Percentiles rank a stretch among this genome's conserved stretches.
Conservation (phyloP, 1,284 basidiomycete species). For the Ustilago xerochloae region DNA sequence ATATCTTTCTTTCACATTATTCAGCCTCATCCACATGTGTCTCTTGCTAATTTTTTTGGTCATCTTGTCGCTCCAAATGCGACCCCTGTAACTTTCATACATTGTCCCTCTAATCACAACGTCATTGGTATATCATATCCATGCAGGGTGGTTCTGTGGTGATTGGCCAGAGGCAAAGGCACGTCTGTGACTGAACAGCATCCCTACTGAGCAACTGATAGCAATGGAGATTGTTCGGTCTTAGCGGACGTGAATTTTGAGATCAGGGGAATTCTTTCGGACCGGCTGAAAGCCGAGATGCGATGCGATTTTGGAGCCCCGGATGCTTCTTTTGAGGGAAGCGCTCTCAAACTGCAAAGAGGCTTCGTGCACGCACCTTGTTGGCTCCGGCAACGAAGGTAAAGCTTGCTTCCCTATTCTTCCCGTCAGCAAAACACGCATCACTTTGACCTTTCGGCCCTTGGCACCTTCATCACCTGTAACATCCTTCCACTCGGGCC, state of each 20-base stretch:
- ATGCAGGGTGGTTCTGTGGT: not conserved
- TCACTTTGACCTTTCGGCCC: too few relatives aligned
- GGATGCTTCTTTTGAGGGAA: not conserved
- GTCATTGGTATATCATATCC: not conserved
- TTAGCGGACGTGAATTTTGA: conserved; percentile 22
- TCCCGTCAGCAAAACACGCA: too few relatives aligned
- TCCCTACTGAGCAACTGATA: not conserved
- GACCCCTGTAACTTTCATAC: conserved; percentile 18
- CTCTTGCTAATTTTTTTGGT: conserved; percentile 40
- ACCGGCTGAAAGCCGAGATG: conserved; percentile 16
- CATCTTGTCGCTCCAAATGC: not conserved
- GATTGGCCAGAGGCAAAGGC: too few relatives aligned
- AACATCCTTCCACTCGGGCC: not conserved
- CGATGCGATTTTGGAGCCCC: conserved; percentile 7
- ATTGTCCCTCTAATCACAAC: conserved; percentile 38
- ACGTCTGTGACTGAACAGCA: too few relatives aligned
- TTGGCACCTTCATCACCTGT: not conserved
- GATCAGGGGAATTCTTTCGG: not conserved
- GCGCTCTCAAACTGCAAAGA: not conserved
- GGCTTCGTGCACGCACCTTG: not conserved
- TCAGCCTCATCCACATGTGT: not conserved
- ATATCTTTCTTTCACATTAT: not conserved
- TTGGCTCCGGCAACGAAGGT: not conserved
- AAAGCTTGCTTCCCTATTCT: too few relatives aligned
- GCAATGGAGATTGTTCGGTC: conserved; percentile 7